Base-by-base conservation (phyloP, 2,329 filamentous ascomycete genomes). In the Pyrenochaeta sp. region DNA sequence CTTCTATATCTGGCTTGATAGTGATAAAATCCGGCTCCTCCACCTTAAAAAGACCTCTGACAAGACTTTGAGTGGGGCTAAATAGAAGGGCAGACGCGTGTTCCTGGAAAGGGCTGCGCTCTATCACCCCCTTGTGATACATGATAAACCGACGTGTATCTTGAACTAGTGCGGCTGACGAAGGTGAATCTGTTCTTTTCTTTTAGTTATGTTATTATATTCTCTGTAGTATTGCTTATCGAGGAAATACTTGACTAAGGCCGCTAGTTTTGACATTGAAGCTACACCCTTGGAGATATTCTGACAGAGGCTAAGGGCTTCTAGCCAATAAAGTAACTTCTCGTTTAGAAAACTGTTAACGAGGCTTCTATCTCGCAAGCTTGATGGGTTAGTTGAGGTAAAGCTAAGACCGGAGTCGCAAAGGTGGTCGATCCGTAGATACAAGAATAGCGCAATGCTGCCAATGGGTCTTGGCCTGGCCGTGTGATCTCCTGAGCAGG, bases 401-500 rank as follows among this genome's bases (percentile, higher is more conserved):
- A 9, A 9, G 9, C 4, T 27, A 9, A 9, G 23, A 27, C 9
- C 9, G 4, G 4, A 63, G 29, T 61, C 63, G 45, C 45, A 68
- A 15, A 76, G 54, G 58, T 77, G 72, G 37, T 71, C 62, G 20
- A 68, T 53, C 23, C 23, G 23, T 27, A 27, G 23, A 27, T 27
- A 9, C 23, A 27, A 4, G 23, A 27, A 9, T 64, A 66, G 20
- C 53, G 60, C 23, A 67, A 45, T 4, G 64, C n/a, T 4, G 63
- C 60, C 41, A 75, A 49, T 44, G 63, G 61, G 59, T 74, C 60
- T 49, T 63, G 52, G 49, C 56, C 18, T 35, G 69, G 54, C 50
- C 50, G 32, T 53, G 56, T 31, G 37, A 69, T 54, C 10, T 64
- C 15, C 6, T 63, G 49, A 29, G 59, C 59, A 31, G 54, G 45